Base-by-base conservation (phyloP, 78 protist species). In the Andalucia godoyi region DNA sequence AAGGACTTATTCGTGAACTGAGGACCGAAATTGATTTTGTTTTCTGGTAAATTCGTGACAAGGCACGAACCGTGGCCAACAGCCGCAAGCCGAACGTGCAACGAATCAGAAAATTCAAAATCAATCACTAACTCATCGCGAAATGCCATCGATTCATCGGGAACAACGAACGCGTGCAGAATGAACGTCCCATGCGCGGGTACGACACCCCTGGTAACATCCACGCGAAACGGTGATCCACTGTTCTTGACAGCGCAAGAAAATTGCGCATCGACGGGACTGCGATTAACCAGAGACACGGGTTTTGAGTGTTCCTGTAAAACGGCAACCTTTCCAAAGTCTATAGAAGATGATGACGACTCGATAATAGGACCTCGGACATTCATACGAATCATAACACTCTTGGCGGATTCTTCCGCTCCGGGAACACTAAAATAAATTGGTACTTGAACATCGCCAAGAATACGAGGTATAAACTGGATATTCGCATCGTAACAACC, bases 21-120 rank as follows among this genome's bases (percentile, higher is more conserved):
- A 43, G 65, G 21, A 30, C 77, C 81, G 8, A 76, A 53, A 40
- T 74, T 62, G 45, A 81, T 39, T 2, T 23, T 39, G n/a, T 0
- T 1, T 4, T 43, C 66, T 27, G 30, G 7, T 25, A 30, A 4
- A 25, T 34, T 42, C 30, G 46, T 2, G 33, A 4, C 2, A 30
- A 81, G 42, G 10, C 81, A 76, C n/a, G 73, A 17, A 6, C 87
- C 87, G 4, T 2, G 9, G 37, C 87, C 87, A 8, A 33, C 54
- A 17, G 87, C 87, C 8, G 33, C 0, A 21, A 80, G 67, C 27
- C 12, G 8, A 21, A 40, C 52, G 34, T 25, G 25, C 27, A 29
- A 13, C 18, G 47, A 51, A 2, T 7, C 13, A 13, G 66, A n/a
- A 9, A 52, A 40, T 2, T n/a, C 27, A 32, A 83, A 61, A 8